Evolutionary conservation across 1,284 basidiomycete genomes (phyloP), one percentile per base, ranked within the genome.

Genomic region (Xerocomus nothofagi): DNA sequence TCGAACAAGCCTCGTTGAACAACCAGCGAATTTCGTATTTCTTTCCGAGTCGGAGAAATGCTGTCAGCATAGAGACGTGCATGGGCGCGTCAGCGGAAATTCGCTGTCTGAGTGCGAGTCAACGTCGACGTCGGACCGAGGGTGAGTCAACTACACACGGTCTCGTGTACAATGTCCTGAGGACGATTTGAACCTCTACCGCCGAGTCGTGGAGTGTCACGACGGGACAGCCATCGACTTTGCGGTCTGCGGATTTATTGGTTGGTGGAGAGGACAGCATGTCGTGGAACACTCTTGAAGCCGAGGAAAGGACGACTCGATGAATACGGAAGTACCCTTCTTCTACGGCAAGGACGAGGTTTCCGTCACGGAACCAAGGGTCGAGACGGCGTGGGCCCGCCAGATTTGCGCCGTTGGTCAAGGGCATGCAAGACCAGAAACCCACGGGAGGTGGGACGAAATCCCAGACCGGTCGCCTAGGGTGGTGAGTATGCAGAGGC

Each of bases 11-110:
- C 21, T 62, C 60, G 21, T 63, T 50, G 37, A 65, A 62, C n/a
- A 62, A 18, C 60, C 58, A 61, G 27, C 17, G 53, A 43, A 65
- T 65, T 30, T 65, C 56, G 39, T 62, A 62, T 40, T 62, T 62
- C 40, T 56, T 61, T 39, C 60, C 60, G 4, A 62, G 31, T 27
- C 61, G 56, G 17, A 62, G 60, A 33, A 62, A 65, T 11, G 60
- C 62, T 11, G 56, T 44, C 33, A 62, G 23, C 2, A 58, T 49
- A 18, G 58, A 53, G 47, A 65, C 20, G 32, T 63, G 60, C 27
- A 62, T 37, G 12, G 60, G 59, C n/a, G 42, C 47, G 11, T 57
- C 51, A 0, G 51, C 27, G 10, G 54, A 50, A 24, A 62, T 62
- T 9, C 58, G 50, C 51, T 61, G 60, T 33, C 62, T 65, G 39